These are phyloP conservation scores for Polyporus arcularius DNA, from an alignment of 768 basidiomycete genomes.

Conservation along the genomic window DNA sequence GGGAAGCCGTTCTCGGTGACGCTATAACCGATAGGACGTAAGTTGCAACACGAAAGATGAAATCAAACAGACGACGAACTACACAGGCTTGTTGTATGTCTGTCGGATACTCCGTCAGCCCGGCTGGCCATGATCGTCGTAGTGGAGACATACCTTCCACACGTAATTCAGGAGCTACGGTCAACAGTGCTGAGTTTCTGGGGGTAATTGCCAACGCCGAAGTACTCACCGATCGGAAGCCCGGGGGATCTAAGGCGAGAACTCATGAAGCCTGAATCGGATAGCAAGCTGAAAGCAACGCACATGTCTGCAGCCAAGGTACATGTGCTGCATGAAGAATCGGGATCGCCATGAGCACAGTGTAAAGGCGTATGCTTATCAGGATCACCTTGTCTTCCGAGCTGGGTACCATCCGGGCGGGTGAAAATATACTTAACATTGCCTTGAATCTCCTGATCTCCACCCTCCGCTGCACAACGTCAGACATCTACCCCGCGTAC, in stretches of 20 bases:
- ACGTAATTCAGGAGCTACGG: constrained; percentile 40
- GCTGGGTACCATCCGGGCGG: constrained; percentile 61
- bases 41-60: neutral
- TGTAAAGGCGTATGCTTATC: neutral
- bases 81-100: constrained; percentile 41
- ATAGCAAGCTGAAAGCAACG: constrained; percentile 8
- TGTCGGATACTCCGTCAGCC: constrained; percentile 6
- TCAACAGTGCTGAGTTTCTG: neutral
- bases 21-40: constrained; percentile 17
- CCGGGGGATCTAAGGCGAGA: constrained; percentile 31
- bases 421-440: constrained; percentile 62
- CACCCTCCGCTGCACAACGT: constrained; percentile 49
- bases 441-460: constrained; percentile 65
- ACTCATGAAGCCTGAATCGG: neutral
- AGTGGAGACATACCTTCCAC: constrained; percentile 33
- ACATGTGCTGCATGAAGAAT: constrained; percentile 31
- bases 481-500: neutral
- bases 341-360: neutral
- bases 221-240: constrained; percentile 36
- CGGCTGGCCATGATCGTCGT: neutral
- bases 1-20: constrained; percentile 50
- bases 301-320: constrained; percentile 39
- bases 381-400: constrained; percentile 58
- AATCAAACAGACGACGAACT: constrained; percentile 24
- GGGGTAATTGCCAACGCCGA: no score